Evolutionary conservation across 2,329 filamentous ascomycete genomes (phyloP).

Genomic region (Fusarium sp.): DNA sequence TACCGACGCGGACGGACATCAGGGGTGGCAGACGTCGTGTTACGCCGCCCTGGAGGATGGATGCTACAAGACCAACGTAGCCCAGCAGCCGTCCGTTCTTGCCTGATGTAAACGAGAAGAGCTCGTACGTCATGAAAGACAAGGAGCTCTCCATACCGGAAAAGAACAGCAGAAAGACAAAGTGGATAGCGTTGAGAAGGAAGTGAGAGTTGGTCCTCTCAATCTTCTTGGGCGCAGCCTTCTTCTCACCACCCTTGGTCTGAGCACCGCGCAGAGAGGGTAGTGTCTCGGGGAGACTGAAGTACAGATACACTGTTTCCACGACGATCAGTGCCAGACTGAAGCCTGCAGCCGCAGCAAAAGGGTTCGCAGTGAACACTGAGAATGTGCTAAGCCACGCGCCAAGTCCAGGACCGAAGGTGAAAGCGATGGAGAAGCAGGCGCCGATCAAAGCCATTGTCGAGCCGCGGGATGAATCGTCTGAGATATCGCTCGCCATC

Average conservation of each 20-base stretch:
- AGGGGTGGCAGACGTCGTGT: constrained; percentile 87
- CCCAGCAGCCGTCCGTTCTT: constrained; percentile 89
- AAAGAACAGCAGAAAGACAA: constrained; percentile 95
- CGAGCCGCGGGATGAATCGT: constrained; percentile 83
- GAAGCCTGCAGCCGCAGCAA: constrained; percentile 91
- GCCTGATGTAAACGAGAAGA: constrained; percentile 84
- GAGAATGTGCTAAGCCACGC: constrained; percentile 85
- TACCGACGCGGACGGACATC: constrained; percentile 81
- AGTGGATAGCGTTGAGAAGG: constrained; percentile 86
- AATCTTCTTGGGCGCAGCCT: constrained; percentile 42
- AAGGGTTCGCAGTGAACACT: constrained; percentile 87
- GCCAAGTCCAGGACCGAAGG: constrained; percentile 92
- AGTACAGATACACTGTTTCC: constrained; percentile 90
- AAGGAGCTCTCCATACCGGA: constrained; percentile 98
- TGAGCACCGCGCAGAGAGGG: constrained; percentile 64
- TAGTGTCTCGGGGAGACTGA: constrained; percentile 87
- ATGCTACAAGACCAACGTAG: constrained; percentile 90
- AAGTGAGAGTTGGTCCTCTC: constrained; percentile 84
- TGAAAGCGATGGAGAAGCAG: constrained; percentile 97
- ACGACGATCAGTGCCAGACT: constrained; percentile 85
- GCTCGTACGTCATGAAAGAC: constrained; percentile 96
- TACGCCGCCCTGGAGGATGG: constrained; percentile 91
- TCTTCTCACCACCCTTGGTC: constrained; percentile 40
- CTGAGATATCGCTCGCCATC: constrained; percentile 95
- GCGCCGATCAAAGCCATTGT: constrained; percentile 97